Base-by-base conservation (phyloP, 805 yeast genomes). In the Starmerella powellii region DNA sequence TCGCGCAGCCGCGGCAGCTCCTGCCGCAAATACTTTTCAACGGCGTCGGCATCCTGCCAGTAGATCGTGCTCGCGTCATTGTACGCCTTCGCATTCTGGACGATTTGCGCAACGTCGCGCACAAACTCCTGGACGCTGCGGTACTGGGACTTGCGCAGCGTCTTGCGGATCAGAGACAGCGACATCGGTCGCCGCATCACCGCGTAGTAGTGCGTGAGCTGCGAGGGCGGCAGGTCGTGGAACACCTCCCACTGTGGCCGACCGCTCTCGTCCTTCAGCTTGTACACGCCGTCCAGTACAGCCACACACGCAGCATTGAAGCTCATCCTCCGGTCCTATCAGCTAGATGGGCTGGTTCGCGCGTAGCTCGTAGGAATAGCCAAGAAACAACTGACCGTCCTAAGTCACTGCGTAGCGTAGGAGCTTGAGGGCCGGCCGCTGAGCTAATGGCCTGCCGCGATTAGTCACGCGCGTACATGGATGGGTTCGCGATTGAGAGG, bases 51-150 rank as follows among this genome's bases (percentile, higher is more conserved):
- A 52, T 80, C 81, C 19, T 67, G 67, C 61, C 80, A 81, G 40
- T 81, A 79, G 15, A 65, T 65, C 1, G 86, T 74, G 12, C 70
- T 76, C 48, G 76, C 77, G 44, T 76, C 76, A 61, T 88, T 88
- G 61, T 79, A 88, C 36, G 78, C 73, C 46, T 83, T 73, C 2
- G 96, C 95, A 57, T 88, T 88, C 86, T 94, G 84, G 1, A 84
- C 73, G 40, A 88, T 80, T 59, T 83, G 93, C 0, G 80, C 84
- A 45, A 87, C 58, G 59, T 87, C 95, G 44, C 66, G 71, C 29
- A 87, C 63, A 59, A 84, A 86, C 34, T 75, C 78, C 52, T 77
- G 80, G 1, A 83, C 74, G 35, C 66, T 66, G 4, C 63, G 58
- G 63, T 86, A 87, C 46, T 62, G 63, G 38, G 60, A 62, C 31